Percentiles rank a stretch among this genome's conserved stretches.
Evolutionary conservation across 2,329 filamentous ascomycete species (phyloP).

Genomic region (Hypoxylon sp.): DNA sequence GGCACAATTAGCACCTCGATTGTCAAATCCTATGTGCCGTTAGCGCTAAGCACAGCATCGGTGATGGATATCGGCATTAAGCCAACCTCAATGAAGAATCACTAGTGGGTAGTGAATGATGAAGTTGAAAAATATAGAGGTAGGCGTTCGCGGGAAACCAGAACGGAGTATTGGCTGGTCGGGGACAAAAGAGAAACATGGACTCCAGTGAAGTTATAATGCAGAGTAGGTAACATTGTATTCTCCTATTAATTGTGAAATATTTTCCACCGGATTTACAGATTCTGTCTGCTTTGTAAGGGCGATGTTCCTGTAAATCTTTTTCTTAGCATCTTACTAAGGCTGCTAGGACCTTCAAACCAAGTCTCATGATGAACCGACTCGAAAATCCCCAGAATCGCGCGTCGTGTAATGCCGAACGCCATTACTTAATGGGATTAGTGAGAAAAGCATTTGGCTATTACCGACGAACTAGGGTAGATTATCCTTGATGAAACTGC

Average conservation of each 20-base stretch:
- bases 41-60: neutral
- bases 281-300: neutral
- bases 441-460: neutral
- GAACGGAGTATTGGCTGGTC: neutral
- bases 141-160: neutral
- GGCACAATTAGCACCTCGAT: neutral
- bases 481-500: slow-evolving; percentile 4
- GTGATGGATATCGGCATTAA: neutral
- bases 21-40: neutral
- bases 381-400: neutral
- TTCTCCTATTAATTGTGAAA: neutral
- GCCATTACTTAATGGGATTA: neutral
- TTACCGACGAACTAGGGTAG: neutral
- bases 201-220: neutral
- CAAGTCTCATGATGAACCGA: neutral
- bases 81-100: slow-evolving; percentile 9
- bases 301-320: neutral
- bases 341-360: neutral
- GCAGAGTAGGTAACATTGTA: neutral
- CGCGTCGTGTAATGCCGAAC: neutral
- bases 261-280: neutral
- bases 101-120: neutral
- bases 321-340: neutral
- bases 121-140: neutral
- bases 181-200: neutral